Conservation (phyloP, 2,329 filamentous ascomycete genomes). For the Aureobasidium sp. region DNA sequence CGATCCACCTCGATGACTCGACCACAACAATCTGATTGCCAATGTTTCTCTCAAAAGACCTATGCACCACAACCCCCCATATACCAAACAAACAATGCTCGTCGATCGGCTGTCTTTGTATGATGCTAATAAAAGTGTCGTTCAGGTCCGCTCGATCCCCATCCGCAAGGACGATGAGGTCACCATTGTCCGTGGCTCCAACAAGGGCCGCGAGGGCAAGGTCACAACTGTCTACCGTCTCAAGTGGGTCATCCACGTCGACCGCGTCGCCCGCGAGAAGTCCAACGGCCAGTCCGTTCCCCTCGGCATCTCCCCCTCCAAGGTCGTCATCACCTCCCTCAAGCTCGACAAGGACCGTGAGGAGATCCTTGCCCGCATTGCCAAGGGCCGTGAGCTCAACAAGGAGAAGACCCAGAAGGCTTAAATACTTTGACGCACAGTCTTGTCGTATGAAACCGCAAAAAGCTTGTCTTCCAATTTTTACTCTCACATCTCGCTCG, state of each 20-base stretch:
- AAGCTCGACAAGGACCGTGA: constrained; percentile 96
- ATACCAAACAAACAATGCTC: background rate
- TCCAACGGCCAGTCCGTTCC: constrained; percentile 92
- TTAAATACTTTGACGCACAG: constrained; percentile 6
- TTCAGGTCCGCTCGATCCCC: constrained; percentile 84
- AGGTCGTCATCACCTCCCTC: constrained; percentile 97
- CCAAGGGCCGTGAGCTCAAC: constrained; percentile 63
- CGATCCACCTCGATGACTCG: background rate
- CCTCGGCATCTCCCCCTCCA: constrained; percentile 89
- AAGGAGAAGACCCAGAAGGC: constrained; percentile 46
- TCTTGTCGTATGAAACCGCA: background rate
- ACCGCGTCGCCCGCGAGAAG: constrained; percentile 96
- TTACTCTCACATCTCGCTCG: background rate
- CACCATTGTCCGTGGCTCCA: constrained; percentile 78
- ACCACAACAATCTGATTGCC: background rate
- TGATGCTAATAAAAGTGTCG: constrained; percentile 4
- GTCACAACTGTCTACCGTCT: constrained; percentile 95
- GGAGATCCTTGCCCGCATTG: constrained; percentile 78
- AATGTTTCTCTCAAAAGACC: background rate
- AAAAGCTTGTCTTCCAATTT: constrained; percentile 3
- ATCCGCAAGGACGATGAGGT: constrained; percentile 86
- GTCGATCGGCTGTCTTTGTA: constrained; percentile 9
- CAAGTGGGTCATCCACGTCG: constrained; percentile 95
- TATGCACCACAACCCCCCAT: background rate
- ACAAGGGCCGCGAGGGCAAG: constrained; percentile 99